Evolutionary conservation across 768 basidiomycete species (phyloP), one percentile per base, ranked within the genome.

Genomic region (Thelephora ganbajun): DNA sequence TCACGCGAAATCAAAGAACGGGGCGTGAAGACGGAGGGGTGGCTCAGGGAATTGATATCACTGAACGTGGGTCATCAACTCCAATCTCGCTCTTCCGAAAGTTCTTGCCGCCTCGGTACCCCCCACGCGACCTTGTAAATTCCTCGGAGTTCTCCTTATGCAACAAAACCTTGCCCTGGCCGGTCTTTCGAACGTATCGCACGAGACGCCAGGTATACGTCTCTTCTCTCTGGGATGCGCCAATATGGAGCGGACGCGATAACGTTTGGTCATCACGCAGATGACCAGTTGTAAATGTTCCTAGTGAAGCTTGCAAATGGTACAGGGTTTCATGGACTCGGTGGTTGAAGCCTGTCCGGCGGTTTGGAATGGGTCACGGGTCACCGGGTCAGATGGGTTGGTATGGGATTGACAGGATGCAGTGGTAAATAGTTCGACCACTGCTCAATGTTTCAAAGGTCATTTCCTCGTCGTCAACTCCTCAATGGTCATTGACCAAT

Each of bases 281-380:
- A n/a, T 57, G 88, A 91, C 57, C 85, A 90, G 58, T 72, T 89
- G 9, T 88, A 91, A 59, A 91, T 88, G 0, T 71, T 77, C 26
- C 63, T 91, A 45, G 77, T 88, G 70, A 76, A 87, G 5, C 58
- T 82, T 13, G 69, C 74, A 5, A 70, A 62, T 50, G 78, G 80
- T 0, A 79, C 79, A 5, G 69, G 74, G 2, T 57, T 63, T 37
- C 57, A 59, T 1, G 57, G 53, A 36, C 55, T 14, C 5, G 1
- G 36, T 3, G 47, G 57, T 5, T 57, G 71, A 26, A 63, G 65
- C 5, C 72, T 63, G 57, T 63, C 66, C 43, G 81, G 79, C 2
- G 48, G n/a, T n/a, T n/a, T n/a, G n/a, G n/a, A n/a, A n/a, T n/a
- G n/a, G n/a, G n/a, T n/a, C n/a, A n/a, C n/a, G n/a, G n/a, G n/a